Percentiles rank a stretch among this genome's conserved stretches.
These are phyloP conservation scores for Tetracentron sinense DNA, from an alignment of 164 flowering plant species.

Conservation along the genomic window DNA sequence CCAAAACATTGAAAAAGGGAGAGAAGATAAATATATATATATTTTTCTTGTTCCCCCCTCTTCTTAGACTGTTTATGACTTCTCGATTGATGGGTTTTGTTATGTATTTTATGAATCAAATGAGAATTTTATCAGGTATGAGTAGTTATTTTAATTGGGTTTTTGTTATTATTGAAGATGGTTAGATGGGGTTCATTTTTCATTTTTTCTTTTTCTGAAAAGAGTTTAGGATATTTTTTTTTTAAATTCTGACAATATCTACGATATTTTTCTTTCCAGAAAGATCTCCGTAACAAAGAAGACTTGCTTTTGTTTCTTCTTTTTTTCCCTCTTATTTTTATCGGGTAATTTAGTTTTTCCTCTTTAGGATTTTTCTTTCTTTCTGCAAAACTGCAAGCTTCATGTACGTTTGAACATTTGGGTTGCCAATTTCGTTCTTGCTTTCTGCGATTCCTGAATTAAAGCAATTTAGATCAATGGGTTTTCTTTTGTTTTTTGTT, in stretches of 20 bases:
- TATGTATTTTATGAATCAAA: neutral
- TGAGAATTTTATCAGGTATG: neutral
- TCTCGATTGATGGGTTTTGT: neutral
- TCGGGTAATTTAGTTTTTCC: constrained; percentile 10
- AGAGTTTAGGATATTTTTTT: too few relatives aligned
- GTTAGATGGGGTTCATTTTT: too few relatives aligned
- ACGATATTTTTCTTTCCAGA: neutral
- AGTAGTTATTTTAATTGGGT: neutral
- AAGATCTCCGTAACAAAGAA: neutral
- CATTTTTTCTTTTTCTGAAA: too few relatives aligned
- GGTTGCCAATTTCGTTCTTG: constrained; percentile 28
- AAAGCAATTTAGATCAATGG: neutral
- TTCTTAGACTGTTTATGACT: neutral
- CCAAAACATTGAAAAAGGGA: neutral
- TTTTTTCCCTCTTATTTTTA: neutral
- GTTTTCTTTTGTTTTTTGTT: neutral
- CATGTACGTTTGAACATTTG: constrained; percentile 31
- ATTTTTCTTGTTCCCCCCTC: neutral
- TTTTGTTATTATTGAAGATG: neutral
- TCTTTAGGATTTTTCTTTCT: constrained; percentile 13
- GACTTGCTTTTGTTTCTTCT: neutral
- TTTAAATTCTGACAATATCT: neutral
- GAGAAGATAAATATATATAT: neutral
- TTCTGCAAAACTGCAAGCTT: constrained; percentile 25
- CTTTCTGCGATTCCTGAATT: constrained; percentile 19